Evolutionary conservation across 257 asterid species (phyloP), one percentile per base, ranked within the genome.

Genomic region (Ajuga chamaepitys): DNA sequence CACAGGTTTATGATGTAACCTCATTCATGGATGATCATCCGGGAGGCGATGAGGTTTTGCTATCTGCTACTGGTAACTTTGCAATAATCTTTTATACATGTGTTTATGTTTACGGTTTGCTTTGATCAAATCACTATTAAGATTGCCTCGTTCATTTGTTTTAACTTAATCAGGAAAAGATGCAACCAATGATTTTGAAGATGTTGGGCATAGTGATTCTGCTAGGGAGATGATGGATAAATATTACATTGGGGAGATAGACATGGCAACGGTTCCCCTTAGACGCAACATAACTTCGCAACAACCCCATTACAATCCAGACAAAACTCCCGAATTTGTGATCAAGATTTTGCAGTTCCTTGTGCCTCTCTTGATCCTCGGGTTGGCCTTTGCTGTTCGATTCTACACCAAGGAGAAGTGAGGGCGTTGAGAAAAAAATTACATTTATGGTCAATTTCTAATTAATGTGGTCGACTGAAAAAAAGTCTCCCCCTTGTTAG

Each of bases 1-100:
- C 37, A n/a, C 74, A 76, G 82, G 85, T 80, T 44, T 80, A 80
- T 60, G 85, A 76, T 69, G 80, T 80, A 18, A 87, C 97, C 68
- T 89, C 94, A 8, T 89, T 89, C 79, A 89, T 89, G 97, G 93
- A 89, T 30, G 96, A 89, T 75, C 95, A 89, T 78, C 96, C 96
- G 1, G 96, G 96, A 76, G 96, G 95, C 34, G 97, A 85, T 54
- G 97, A 89, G 75, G 97, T 89, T 61, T 71, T 89, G 86, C 89
- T 89, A 30, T 83, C 94, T 4, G 87, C 94, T 64, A 78, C 80
- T 18, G 78, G 80, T 78, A 78, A 69, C 41, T 25, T 20, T 11
- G 6, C 61, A 6, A 41, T 12, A n/a, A 52, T 47, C 17, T 52
- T 4, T 18, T n/a, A 17, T 7, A 7, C 14, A n/a, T 58, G 22